Evolutionary conservation across 495 filamentous ascomycete species (phyloP), one percentile per base, ranked within the genome.

Genomic region (Wilcoxina mikolae): DNA sequence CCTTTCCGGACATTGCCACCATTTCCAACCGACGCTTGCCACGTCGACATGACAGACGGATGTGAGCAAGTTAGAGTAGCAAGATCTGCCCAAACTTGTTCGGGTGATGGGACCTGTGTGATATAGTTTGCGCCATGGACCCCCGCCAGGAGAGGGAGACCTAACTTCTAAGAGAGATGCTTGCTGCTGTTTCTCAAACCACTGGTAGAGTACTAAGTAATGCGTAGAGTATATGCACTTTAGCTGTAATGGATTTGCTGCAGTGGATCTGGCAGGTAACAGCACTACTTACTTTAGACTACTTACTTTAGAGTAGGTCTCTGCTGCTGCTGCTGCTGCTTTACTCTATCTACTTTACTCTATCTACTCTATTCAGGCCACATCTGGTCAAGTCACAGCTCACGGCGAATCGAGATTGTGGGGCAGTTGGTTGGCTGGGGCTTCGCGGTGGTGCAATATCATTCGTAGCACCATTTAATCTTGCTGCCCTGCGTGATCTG

Each of bases 11-110:
- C 39, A 9, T 43, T 4, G 17, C 7, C 17, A 43, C 7, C 39
- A 43, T 10, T 43, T 20, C 61, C 60, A 63, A 57, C 60, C 38
- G 61, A 64, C 44, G 61, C 60, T 57, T 64, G 61, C 61, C 61
- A 64, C 61, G 61, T 64, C 61, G 61, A 57, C 61, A 49, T 11
- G 5, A 5, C 9, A 12, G 10, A 38, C 12, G 49, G 49, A 52
- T 38, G 28, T 20, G 47, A 27, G 15, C 15, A 17, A 26, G 22
- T n/a, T 50, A 12, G 31, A 9, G 7, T 15, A 35, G 31, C 31
- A 15, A 35, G 39, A 9, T 35, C 7, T 15, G 5, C 15, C 31
- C 31, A 35, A 35, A 35, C 31, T 15, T 35, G 42, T n/a, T 45
- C 42, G 42, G 18, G 42, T 17, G 42, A 45, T 5, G 18, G 12